Conservation (phyloP, 805 yeast species). For the Blastobotrys muscicola region DNA sequence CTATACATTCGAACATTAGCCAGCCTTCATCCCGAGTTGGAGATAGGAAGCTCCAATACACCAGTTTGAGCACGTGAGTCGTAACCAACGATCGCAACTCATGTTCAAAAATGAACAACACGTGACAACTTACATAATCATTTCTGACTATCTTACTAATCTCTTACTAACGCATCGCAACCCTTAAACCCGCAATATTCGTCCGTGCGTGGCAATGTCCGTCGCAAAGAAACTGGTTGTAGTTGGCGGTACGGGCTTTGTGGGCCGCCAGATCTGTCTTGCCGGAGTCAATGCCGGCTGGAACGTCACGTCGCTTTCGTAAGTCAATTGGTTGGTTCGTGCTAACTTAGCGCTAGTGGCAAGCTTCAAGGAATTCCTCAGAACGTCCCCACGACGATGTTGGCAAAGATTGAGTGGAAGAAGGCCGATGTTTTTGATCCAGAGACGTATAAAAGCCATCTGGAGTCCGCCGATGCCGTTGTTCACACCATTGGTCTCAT, state of each 20-base stretch:
- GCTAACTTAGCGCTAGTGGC: background rate
- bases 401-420: slow-evolving; percentile 52
- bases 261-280: slow-evolving; percentile 64
- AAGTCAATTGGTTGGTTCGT: slow-evolving; percentile 7
- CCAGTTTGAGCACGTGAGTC: too few relatives aligned
- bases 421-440: slow-evolving; percentile 63
- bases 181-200: too few relatives aligned
- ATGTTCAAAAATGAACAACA: too few relatives aligned
- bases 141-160: too few relatives aligned
- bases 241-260: slow-evolving; percentile 83
- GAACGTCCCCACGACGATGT: slow-evolving; percentile 28
- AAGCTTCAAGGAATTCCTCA: slow-evolving; percentile 3
- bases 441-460: slow-evolving; percentile 38
- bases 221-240: slow-evolving; percentile 39
- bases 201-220: too few relatives aligned
- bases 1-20: too few relatives aligned
- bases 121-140: too few relatives aligned
- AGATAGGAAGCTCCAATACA: too few relatives aligned
- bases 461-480: slow-evolving; percentile 50
- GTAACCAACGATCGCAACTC: too few relatives aligned
- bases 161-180: too few relatives aligned
- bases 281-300: slow-evolving; percentile 53
- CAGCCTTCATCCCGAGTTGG: too few relatives aligned
- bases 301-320: slow-evolving; percentile 57
- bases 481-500: slow-evolving; percentile 79